Evolutionary conservation across 148 eudicot species (phyloP).

Genomic region (Persicaria tinctoria): DNA sequence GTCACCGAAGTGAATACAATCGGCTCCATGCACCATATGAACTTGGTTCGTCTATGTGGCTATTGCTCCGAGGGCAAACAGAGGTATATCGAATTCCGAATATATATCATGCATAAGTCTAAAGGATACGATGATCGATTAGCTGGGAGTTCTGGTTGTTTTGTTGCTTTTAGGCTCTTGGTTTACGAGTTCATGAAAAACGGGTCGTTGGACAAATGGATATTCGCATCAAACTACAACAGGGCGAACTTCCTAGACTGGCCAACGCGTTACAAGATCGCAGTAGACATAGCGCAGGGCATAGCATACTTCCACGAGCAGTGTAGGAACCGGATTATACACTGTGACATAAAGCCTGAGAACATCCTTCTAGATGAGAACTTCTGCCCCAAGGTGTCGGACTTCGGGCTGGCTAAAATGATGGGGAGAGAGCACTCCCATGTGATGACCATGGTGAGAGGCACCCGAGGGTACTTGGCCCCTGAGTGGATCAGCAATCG

Average conservation of each 20-base stretch:
- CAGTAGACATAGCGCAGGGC: slow-evolving; percentile 83
- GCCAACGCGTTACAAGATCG: slow-evolving; percentile 76
- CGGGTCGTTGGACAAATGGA: slow-evolving; percentile 95
- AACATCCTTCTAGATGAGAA: slow-evolving; percentile 78
- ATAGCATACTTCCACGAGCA: slow-evolving; percentile 96
- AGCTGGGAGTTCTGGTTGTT: neutral
- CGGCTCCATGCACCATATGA: slow-evolving; percentile 97
- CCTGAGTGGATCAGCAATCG: slow-evolving; percentile 96
- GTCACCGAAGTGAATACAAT: slow-evolving; percentile 88
- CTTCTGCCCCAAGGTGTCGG: slow-evolving; percentile 87
- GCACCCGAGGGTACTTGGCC: slow-evolving; percentile 94
- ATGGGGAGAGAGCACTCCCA: slow-evolving; percentile 80
- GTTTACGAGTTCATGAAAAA: slow-evolving; percentile 95
- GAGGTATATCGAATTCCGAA: slow-evolving; percentile 28
- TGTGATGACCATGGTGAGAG: slow-evolving; percentile 88
- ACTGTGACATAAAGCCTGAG: slow-evolving; percentile 92
- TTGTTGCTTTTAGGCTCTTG: slow-evolving; percentile 39
- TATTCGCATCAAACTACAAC: slow-evolving; percentile 43
- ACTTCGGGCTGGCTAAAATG: slow-evolving; percentile 82
- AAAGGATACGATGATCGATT: neutral
- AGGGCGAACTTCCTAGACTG: slow-evolving; percentile 51
- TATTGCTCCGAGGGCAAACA: slow-evolving; percentile 86
- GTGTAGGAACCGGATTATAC: slow-evolving; percentile 79
- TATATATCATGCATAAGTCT: neutral
- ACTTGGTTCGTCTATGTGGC: slow-evolving; percentile 88